Evolutionary conservation across 2,329 filamentous ascomycete genomes (phyloP), one percentile per base, ranked within the genome.

Genomic region (Diaporthe ilicicola): DNA sequence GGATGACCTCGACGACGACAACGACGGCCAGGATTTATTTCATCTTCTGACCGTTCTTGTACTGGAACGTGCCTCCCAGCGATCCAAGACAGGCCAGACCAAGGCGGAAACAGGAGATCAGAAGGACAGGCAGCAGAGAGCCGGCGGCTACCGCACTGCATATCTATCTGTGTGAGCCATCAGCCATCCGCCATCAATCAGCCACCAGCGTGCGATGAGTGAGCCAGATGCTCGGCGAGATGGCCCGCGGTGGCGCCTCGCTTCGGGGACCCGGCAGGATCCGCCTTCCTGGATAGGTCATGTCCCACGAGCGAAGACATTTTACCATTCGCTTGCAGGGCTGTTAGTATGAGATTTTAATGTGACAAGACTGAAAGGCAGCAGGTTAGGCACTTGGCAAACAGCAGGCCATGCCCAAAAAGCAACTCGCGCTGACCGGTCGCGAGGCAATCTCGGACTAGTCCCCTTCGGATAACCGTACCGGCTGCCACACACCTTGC

Each of bases 241-340:
- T 34, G 19, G 51, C 10, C 19, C 51, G 6, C 32, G 50, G 27
- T 53, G 50, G 50, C 50, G 50, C 50, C 24, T 55, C 51, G 51
- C 51, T 55, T 55, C 51, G 9, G 37, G 32, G 19, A 13, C 17
- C 29, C 29, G 29, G 51, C 51, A 55, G 51, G 51, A 37, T 37
- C 51, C 51, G 51, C 51, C 37, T 55, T 29, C 51, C 51, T 19
- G 29, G 51, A 55, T 55, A 55, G 51, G 51, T 34, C 51, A 55
- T 55, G 51, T 55, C 19, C 29, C 37, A 55, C 51, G 51, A 55
- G 17, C 2, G 29, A 27, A 32, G 19, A 22, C 51, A 55, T 34
- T 34, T 55, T 39, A n/a, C 22, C 19, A 55, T 55, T 55, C 51
- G 51, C 29, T 12, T 8, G 10, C 17, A 22, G 4, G 29, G 51